These are phyloP conservation scores for Clavulina sp. DNA, from an alignment of 768 basidiomycete species.

Conservation along the genomic window DNA sequence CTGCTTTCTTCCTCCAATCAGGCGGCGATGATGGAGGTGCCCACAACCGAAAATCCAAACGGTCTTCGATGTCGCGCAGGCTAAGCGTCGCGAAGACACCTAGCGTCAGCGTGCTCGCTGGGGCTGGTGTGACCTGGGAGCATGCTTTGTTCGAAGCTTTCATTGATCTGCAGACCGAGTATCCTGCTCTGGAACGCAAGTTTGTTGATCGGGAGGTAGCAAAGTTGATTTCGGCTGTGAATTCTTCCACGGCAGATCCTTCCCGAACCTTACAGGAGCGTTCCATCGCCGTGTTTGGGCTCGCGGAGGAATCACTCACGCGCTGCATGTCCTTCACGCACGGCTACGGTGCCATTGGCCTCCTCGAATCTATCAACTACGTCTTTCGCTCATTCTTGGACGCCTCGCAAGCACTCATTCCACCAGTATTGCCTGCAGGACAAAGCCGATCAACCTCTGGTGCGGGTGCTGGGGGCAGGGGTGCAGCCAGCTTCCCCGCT, in stretches of 20 bases:
- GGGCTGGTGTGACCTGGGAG: slow-evolving; percentile 42
- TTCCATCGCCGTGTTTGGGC: slow-evolving; percentile 52
- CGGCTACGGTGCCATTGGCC: slow-evolving; percentile 64
- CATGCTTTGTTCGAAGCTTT: slow-evolving; percentile 87
- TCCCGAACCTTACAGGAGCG: slow-evolving; percentile 59
- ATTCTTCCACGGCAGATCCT: slow-evolving; percentile 6
- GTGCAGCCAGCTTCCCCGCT: slow-evolving; percentile 13
- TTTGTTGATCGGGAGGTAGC: slow-evolving; percentile 43
- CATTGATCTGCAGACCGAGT: slow-evolving; percentile 76
- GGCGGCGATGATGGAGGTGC: slow-evolving; percentile 6
- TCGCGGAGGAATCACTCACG: slow-evolving; percentile 62
- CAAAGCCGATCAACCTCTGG: not conserved
- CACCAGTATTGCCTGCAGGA: not conserved
- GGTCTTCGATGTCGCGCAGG: slow-evolving; percentile 21
- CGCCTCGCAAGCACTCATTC: slow-evolving; percentile 9
- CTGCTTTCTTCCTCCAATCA: slow-evolving; percentile 17
- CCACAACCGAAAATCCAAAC: slow-evolving; percentile 13
- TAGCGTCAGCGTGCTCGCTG: slow-evolving; percentile 25
- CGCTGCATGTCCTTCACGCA: slow-evolving; percentile 72
- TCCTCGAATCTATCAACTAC: slow-evolving; percentile 57
- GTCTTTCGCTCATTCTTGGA: slow-evolving; percentile 51
- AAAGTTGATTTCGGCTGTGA: slow-evolving; percentile 19
- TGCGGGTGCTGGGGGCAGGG: not conserved
- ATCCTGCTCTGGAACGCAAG: slow-evolving; percentile 57
- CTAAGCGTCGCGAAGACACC: slow-evolving; percentile 15